Conservation (phyloP, 192 early-diverging fungal genomes). For the Thamnidium elegans region DNA sequence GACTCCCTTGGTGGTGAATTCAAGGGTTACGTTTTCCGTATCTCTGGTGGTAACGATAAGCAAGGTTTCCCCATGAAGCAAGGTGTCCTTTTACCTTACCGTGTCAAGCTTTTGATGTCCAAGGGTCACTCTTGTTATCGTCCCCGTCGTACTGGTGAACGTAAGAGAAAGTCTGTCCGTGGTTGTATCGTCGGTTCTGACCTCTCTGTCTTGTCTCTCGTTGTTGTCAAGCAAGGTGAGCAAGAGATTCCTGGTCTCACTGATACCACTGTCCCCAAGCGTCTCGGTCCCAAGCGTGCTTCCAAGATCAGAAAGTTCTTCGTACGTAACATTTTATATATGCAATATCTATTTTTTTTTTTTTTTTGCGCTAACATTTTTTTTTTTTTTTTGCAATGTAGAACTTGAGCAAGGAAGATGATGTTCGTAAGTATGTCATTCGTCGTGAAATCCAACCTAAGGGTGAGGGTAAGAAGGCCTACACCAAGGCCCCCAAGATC, state of each 20-base stretch:
- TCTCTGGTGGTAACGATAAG: slow-evolving; percentile 99
- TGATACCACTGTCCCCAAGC: slow-evolving; percentile 91
- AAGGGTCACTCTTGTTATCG: slow-evolving; percentile 99
- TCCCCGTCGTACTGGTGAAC: slow-evolving; percentile 94
- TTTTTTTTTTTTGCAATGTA: slow-evolving; percentile 6
- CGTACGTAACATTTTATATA: slow-evolving; percentile 44
- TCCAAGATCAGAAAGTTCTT: slow-evolving; percentile 99
- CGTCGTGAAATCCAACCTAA: slow-evolving; percentile 93
- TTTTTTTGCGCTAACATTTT: neutral
- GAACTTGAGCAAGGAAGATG: slow-evolving; percentile 97
- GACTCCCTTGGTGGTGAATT: slow-evolving; percentile 98
- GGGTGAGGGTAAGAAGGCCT: slow-evolving; percentile 86
- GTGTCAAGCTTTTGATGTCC: slow-evolving; percentile 79
- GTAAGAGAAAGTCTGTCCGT: slow-evolving; percentile 98
- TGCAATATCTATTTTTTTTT: neutral
- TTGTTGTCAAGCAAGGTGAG: slow-evolving; percentile 97
- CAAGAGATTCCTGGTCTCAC: slow-evolving; percentile 93
- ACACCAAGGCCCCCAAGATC: slow-evolving; percentile 96
- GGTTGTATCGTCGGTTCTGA: slow-evolving; percentile 97
- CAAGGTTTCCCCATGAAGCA: slow-evolving; percentile 99
- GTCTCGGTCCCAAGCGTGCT: slow-evolving; percentile 98
- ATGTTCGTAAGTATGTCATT: slow-evolving; percentile 99
- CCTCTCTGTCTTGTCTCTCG: slow-evolving; percentile 91
- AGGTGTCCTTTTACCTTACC: slow-evolving; percentile 81
- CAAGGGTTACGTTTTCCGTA: slow-evolving; percentile 99